A percentile compares a stretch with the other conserved stretches of the same genome.
These are phyloP conservation scores for Posidonia australis DNA, from an alignment of 106 monocot species.

Conservation along the genomic window DNA sequence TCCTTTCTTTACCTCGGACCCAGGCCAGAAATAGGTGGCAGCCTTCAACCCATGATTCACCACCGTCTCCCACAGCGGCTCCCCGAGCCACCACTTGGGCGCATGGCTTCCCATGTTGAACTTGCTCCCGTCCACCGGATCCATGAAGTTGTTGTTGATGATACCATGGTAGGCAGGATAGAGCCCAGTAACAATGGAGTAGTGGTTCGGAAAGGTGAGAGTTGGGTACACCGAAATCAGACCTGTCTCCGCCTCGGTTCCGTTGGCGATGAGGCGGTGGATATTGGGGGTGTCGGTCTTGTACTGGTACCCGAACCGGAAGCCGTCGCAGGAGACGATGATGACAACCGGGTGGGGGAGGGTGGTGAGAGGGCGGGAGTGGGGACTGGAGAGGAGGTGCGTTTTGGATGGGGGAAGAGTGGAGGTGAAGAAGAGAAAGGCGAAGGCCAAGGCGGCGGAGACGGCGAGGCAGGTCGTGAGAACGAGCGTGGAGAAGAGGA, in stretches of 20 bases:
- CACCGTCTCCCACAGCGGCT: slow-evolving; percentile 74
- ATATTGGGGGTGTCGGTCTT: slow-evolving; percentile 56
- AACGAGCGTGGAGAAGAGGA: slow-evolving; percentile 23
- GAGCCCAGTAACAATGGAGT: slow-evolving; percentile 79
- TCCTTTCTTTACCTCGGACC: slow-evolving; percentile 62
- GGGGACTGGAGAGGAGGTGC: not conserved
- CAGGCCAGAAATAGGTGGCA: slow-evolving; percentile 70
- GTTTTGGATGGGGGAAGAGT: not conserved
- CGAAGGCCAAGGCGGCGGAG: slow-evolving; percentile 8
- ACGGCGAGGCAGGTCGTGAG: slow-evolving; percentile 13
- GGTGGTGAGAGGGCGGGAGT: slow-evolving; percentile 15
- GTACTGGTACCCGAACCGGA: slow-evolving; percentile 82
- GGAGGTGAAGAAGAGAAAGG: slow-evolving; percentile 11
- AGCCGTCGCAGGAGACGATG: slow-evolving; percentile 65
- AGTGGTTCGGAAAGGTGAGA: slow-evolving; percentile 87
- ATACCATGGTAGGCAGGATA: slow-evolving; percentile 65
- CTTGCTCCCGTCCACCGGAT: slow-evolving; percentile 28
- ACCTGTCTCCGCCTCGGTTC: slow-evolving; percentile 43
- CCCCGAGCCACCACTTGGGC: slow-evolving; percentile 79
- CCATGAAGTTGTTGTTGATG: slow-evolving; percentile 61
- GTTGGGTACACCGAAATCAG: slow-evolving; percentile 72
- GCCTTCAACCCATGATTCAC: slow-evolving; percentile 35
- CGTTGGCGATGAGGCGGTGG: slow-evolving; percentile 47
- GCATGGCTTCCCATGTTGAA: slow-evolving; percentile 46
- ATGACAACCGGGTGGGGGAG: slow-evolving; percentile 45